Conservation (phyloP, 306 rosid genomes). For the Medicago lupulina region DNA sequence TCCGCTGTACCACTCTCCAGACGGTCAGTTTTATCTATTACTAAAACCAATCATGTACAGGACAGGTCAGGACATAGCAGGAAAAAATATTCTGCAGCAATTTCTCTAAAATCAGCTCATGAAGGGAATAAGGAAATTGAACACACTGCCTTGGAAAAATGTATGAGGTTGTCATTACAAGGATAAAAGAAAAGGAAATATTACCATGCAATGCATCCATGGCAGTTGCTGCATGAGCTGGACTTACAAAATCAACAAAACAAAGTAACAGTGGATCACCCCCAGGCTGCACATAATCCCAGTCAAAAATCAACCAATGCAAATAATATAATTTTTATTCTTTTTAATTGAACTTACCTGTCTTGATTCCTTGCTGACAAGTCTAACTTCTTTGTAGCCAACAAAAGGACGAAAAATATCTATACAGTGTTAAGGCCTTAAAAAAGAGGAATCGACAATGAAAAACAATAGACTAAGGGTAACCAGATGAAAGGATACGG, state of each 20-base stretch:
- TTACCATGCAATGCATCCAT: slow-evolving; percentile 98
- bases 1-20: slow-evolving; percentile 26
- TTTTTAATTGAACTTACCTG: slow-evolving; percentile 65
- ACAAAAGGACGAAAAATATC: slow-evolving; percentile 98
- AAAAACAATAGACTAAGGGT: slow-evolving; percentile 15
- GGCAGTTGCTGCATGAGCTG: slow-evolving; percentile 98
- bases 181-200: slow-evolving; percentile 42
- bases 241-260: slow-evolving; percentile 93
- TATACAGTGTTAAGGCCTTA: slow-evolving; percentile 64
- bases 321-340: slow-evolving; percentile 24
- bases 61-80: neutral
- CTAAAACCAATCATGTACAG: slow-evolving; percentile 23
- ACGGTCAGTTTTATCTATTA: neutral
- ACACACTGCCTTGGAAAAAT: slow-evolving; percentile 19
- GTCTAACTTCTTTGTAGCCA: slow-evolving; percentile 99
- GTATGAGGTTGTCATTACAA: slow-evolving; percentile 28
- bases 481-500: slow-evolving; percentile 75
- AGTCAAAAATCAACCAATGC: slow-evolving; percentile 44
- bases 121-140: slow-evolving; percentile 32
- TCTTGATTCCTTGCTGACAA: slow-evolving; percentile 96
- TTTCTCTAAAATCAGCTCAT: slow-evolving; percentile 19
- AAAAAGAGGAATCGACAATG: slow-evolving; percentile 49
- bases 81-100: slow-evolving; percentile 13
- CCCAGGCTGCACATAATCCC: slow-evolving; percentile 77
- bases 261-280: slow-evolving; percentile 94